Evolutionary conservation across 176 grass and related monocot genomes (phyloP).

Genomic region (Musa acuminata): DNA sequence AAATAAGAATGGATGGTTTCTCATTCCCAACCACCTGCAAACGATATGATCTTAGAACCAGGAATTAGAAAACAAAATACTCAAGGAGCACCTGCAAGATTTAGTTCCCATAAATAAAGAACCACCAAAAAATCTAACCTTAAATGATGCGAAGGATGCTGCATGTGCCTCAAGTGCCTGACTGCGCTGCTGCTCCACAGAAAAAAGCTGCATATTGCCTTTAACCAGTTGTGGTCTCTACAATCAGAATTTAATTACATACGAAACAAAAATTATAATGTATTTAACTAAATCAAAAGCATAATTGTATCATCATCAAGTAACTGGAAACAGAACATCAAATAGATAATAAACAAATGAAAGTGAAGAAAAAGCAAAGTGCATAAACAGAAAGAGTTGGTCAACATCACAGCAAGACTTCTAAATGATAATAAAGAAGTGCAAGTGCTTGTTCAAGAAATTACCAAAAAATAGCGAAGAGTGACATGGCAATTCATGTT

Average conservation of each 20-base stretch:
- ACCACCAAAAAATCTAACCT: slow-evolving; percentile 21
- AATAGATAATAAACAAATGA: not conserved
- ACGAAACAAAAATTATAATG: not conserved
- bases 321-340: not conserved
- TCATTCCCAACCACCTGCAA: slow-evolving; percentile 82
- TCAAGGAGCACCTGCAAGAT: not conserved
- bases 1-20: slow-evolving; percentile 80
- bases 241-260: slow-evolving; percentile 21
- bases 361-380: too few relatives aligned
- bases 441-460: too few relatives aligned
- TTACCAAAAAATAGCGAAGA: too few relatives aligned
- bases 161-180: slow-evolving; percentile 99
- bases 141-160: slow-evolving; percentile 87
- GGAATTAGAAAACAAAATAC: too few relatives aligned
- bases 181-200: slow-evolving; percentile 94
- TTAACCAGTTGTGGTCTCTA: slow-evolving; percentile 93
- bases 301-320: not conserved
- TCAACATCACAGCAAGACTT: not conserved
- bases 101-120: not conserved
- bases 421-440: slow-evolving; percentile 2
- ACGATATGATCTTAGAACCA: too few relatives aligned
- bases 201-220: slow-evolving; percentile 98
- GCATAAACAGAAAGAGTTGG: too few relatives aligned
- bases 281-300: not conserved
- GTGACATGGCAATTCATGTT: too few relatives aligned